These are phyloP conservation scores for Pseudozyma flocculosa DNA, from an alignment of 1,284 basidiomycete genomes.

Conservation along the genomic window DNA sequence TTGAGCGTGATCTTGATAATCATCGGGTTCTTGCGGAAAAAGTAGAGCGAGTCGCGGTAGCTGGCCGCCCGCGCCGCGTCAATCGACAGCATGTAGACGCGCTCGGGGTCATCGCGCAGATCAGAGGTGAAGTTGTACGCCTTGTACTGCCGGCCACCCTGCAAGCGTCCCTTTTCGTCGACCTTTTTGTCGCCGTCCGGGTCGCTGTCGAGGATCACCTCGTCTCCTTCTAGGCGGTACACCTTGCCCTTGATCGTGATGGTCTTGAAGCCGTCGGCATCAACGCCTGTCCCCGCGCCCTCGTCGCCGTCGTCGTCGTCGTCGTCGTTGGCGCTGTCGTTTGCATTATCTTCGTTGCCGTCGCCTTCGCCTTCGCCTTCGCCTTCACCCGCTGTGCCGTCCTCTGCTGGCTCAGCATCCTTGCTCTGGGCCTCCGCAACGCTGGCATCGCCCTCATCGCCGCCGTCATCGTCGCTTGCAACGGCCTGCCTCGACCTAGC, in stretches of 20 bases:
- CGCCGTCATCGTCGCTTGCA: slow-evolving; percentile 11
- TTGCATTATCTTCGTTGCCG: slow-evolving; percentile 5
- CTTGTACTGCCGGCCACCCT: slow-evolving; percentile 86
- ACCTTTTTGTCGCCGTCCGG: slow-evolving; percentile 88
- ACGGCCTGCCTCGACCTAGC: not conserved
- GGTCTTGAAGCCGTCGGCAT: slow-evolving; percentile 61
- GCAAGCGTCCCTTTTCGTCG: slow-evolving; percentile 76
- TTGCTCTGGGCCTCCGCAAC: no score
- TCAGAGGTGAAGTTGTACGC: slow-evolving; percentile 81
- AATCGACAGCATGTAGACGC: slow-evolving; percentile 91
- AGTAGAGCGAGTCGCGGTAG: slow-evolving; percentile 93
- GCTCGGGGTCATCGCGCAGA: slow-evolving; percentile 72
- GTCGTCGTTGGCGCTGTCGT: slow-evolving; percentile 10
- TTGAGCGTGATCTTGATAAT: slow-evolving; percentile 74
- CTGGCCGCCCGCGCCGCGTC: slow-evolving; percentile 94
- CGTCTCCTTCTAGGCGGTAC: slow-evolving; percentile 80
- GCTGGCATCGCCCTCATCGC: no score
- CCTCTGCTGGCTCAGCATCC: no score
- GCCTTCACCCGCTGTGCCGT: no score
- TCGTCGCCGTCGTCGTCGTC: slow-evolving; percentile 12
- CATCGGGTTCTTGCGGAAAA: slow-evolving; percentile 85
- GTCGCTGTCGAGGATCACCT: slow-evolving; percentile 80
- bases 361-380: slow-evolving; percentile 8
- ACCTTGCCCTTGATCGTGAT: slow-evolving; percentile 74
- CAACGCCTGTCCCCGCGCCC: slow-evolving; percentile 20